Percentiles rank a stretch among this genome's conserved stretches.
phyloP scores from a whole-genome alignment of 306 rosid genomes.

The Pueraria montana region DNA sequence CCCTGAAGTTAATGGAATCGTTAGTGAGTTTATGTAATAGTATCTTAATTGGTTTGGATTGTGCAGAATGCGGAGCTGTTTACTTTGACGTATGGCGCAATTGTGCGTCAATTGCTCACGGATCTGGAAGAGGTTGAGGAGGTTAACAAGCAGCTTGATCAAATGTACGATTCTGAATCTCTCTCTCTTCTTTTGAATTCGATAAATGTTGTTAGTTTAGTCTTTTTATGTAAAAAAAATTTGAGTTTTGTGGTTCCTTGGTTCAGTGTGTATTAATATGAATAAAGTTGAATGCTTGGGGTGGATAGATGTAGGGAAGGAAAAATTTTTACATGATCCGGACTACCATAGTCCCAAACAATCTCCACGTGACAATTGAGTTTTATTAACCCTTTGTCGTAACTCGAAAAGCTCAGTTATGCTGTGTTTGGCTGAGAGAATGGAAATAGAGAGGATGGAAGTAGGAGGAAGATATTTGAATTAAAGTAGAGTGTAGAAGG shows the following conservation, averaged over 20 bases:
- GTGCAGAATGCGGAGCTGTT: slow-evolving; percentile 93
- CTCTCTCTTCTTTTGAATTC: not conserved
- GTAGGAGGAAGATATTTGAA: too few species aligned
- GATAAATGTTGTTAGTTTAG: not conserved
- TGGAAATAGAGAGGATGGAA: too few species aligned
- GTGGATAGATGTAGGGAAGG: not conserved
- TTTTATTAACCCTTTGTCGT: not conserved
- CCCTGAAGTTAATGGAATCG: not conserved
- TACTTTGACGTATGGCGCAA: slow-evolving; percentile 99
- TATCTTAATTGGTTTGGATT: slow-evolving; percentile 1
- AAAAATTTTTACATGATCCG: not conserved
- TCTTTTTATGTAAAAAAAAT: slow-evolving; percentile 3
- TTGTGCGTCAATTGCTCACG: slow-evolving; percentile 96
- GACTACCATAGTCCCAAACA: not conserved
- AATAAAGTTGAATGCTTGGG: not conserved
- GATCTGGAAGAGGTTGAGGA: slow-evolving; percentile 99
- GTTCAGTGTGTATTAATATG: not conserved
- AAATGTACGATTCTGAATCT: slow-evolving; percentile 64
- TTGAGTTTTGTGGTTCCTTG: not conserved
- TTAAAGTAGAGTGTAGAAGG: too few species aligned
- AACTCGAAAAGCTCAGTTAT: not conserved
- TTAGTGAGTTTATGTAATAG: slow-evolving; percentile 12
- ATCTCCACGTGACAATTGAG: not conserved
- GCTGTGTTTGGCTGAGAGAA: too few species aligned
- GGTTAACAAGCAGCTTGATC: slow-evolving; percentile 98